Base-by-base conservation (phyloP, 1,284 basidiomycete species). In the Ganoderma sp. region DNA sequence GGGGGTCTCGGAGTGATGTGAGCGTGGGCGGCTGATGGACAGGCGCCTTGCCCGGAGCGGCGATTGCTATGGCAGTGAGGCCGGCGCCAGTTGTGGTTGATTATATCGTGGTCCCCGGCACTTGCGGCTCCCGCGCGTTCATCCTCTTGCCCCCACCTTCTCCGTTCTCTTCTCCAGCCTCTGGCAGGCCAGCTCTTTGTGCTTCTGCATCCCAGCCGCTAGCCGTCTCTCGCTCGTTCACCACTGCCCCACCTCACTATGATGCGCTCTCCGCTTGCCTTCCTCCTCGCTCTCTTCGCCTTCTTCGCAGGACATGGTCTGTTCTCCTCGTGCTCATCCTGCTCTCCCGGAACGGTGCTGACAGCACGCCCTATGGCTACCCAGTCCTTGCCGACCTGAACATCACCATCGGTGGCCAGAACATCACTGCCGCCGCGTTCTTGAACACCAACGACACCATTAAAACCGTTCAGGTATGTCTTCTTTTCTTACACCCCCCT, bases 371-470 rank as follows among this genome's bases (percentile, higher is more conserved):
- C 4, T 60, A 22, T 52, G 22, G 10, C 1, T 12, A 14, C 32
- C 28, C 28, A 22, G 73, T 85, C 63, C 82, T 85, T 34, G 39
- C 37, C 41, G 83, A 90, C 75, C 14, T 52, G 48, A 84, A 82
- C 67, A 81, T 91, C 73, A 79, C 80, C 41, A 75, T 89, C 41
- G 75, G 75, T 8, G 41, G 41, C 12, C 17, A 6, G 48, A 82
- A 77, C 64, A 73, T 90, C 65, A 74, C 79, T 42, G 81, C 85
- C 19, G 73, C 73, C 28, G 74, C 88, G 28, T 82, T 90, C 64
- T 77, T 91, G 39, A 73, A 74, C 54, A 77, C 87, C 52, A 79
- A 81, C 12, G 81, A 84, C 64, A 74, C 78, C 50, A 70, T 77
- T 22, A 79, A 86, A 59, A 79, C 77, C 15, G 78, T 3, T 52